Base-by-base conservation (phyloP, 2,329 filamentous ascomycete genomes). In the Ambrosiella beaveri region DNA sequence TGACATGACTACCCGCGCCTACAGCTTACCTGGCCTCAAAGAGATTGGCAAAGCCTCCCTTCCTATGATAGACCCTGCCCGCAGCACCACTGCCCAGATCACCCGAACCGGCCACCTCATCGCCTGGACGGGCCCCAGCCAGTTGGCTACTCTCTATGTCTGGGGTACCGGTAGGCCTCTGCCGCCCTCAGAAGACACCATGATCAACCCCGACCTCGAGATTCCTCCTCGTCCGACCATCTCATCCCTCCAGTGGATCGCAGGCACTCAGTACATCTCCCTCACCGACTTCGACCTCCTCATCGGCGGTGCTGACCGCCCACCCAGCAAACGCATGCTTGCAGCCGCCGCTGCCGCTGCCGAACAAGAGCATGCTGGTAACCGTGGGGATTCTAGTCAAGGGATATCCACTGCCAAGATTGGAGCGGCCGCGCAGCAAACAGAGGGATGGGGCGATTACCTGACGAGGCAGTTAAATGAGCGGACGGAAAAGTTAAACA, bases 171-270 rank as follows among this genome's bases (percentile, higher is more conserved):
- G 86, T 3, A 74, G 82, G 61, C 70, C 74, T 36, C 71, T 87
- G 61, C 80, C 77, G 60, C 81, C 76, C 56, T 75, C 73, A 0
- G 71, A 80, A n/a, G 90, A 96, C 66, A 80, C 75, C 7, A 75
- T 98, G 2, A 80, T 87, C 69, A 95, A 97, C 66, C 82, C 86
- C 0, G 76, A 86, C 59, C 78, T 87, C 0, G 67, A 78, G 13
- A 77, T 86, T 19, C 91, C 90, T 1, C 77, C 88, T 11, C 81
- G 93, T 1, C 93, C 93, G 0, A 95, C 89, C 0, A 98, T 98
- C 61, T 94, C 87, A 17, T 95, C 94, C 65, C 71, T 98, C 41
- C 89, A 97, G 70, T 98, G 93, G 93, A 88, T 98, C 56, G 86
- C 89, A 0, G 93, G 93, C 3, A 97, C 91, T 1, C 91, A 96